Conservation (phyloP, 331 rosid genomes). For the Cydonia oblonga region DNA sequence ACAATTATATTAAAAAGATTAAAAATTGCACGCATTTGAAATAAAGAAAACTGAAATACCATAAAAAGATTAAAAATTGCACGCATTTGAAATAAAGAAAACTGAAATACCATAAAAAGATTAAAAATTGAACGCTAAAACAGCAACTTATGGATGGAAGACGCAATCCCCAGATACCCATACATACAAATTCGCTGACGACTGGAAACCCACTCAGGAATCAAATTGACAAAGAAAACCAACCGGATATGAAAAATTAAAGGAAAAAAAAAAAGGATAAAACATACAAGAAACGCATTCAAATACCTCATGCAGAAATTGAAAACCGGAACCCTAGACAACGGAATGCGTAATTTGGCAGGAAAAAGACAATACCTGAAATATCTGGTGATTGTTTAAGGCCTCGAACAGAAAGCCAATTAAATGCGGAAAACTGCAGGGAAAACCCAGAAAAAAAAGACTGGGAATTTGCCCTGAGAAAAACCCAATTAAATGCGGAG, state of each 20-base stretch:
- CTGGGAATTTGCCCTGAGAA: constrained; percentile 16
- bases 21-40: not conserved
- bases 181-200: not conserved
- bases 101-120: not conserved
- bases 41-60: not conserved
- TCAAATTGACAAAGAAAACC: not conserved
- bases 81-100: not conserved
- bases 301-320: constrained; percentile 5
- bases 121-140: not conserved
- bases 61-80: not conserved
- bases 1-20: not conserved
- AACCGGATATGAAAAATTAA: not conserved
- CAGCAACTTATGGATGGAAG: not conserved
- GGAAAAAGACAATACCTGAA: not conserved
- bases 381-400: not conserved
- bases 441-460: not conserved
- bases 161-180: not conserved
- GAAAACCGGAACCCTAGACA: constrained; percentile 34
- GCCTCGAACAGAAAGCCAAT: not conserved
- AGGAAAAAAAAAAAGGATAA: not conserved
- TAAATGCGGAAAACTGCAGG: not conserved
- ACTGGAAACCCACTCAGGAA: not conserved
- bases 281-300: not conserved
- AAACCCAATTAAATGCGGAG: constrained; percentile 2
- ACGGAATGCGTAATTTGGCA: not conserved